Percentiles rank a stretch among this genome's conserved stretches.
These are phyloP conservation scores for Hypoxylon subgilvum DNA, from an alignment of 495 filamentous ascomycete genomes.

Conservation along the genomic window DNA sequence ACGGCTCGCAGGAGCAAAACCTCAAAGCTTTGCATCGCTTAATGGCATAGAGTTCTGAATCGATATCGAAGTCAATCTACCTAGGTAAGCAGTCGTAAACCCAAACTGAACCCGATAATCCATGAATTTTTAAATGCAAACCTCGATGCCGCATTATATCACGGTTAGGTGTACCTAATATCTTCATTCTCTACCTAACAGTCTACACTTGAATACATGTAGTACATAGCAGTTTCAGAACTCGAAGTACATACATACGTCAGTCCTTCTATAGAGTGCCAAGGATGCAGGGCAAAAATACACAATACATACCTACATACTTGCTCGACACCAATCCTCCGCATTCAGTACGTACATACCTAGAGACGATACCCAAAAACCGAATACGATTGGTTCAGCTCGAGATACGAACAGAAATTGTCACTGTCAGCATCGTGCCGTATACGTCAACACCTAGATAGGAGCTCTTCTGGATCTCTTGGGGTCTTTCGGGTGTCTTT, in stretches of 20 bases:
- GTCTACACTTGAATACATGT: no score
- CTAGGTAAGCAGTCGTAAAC: background rate
- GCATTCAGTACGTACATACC: background rate
- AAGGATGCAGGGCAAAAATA: no score
- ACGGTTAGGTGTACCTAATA: no score
- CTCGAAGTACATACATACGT: no score
- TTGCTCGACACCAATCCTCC: background rate
- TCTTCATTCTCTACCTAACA: no score
- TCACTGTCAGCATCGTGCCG: conserved; percentile 1
- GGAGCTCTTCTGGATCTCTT: background rate
- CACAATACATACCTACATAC: no score
- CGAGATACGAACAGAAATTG: conserved; percentile 12
- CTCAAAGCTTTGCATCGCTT: background rate
- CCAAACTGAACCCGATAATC: no score
- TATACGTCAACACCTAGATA: conserved; percentile 11
- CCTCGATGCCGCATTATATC: no score
- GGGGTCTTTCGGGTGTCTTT: background rate
- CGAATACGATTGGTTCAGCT: conserved; percentile 22
- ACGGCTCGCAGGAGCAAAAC: background rate
- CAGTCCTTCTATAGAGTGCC: no score
- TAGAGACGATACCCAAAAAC: background rate
- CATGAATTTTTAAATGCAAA: no score
- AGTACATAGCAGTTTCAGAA: no score
- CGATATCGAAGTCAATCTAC: background rate
- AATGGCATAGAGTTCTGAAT: background rate